Conservation (phyloP, 2,329 filamentous ascomycete species). For the Aspergillus unguis region DNA sequence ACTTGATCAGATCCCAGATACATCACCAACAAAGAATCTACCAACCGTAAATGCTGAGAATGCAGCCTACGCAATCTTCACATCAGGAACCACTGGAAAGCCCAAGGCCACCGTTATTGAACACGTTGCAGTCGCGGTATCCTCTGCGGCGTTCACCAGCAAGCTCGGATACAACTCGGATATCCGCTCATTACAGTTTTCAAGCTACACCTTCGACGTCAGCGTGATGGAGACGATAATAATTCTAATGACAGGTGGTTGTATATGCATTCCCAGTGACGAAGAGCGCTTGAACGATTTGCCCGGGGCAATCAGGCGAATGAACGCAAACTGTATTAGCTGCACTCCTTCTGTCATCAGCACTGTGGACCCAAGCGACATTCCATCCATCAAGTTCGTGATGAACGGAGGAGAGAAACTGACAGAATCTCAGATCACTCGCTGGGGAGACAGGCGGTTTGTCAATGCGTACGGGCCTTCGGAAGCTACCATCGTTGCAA, state of each 20-base stretch:
- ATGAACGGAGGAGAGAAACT: constrained; percentile 47
- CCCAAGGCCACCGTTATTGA: constrained; percentile 62
- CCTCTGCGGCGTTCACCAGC: constrained; percentile 51
- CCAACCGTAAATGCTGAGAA: constrained; percentile 23
- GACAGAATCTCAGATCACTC: constrained; percentile 40
- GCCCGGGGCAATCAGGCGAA: constrained; percentile 48
- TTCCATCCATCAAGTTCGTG: constrained; percentile 46
- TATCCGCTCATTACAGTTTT: constrained; percentile 60
- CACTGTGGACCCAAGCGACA: constrained; percentile 42
- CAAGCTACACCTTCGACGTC: constrained; percentile 56
- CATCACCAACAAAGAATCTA: constrained; percentile 16
- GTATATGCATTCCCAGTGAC: constrained; percentile 56
- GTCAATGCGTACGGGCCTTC: constrained; percentile 46
- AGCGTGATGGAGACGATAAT: constrained; percentile 55
- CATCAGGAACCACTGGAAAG: constrained; percentile 55
- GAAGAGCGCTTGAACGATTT: constrained; percentile 52
- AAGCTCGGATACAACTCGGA: constrained; percentile 49
- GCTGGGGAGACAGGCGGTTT: constrained; percentile 44
- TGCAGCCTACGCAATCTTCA: constrained; percentile 60
- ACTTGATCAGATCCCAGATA: constrained; percentile 26
- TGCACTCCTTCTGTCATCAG: constrained; percentile 60
- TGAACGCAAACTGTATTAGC: constrained; percentile 53
- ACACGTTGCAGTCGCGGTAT: constrained; percentile 57
- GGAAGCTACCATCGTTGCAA: constrained; percentile 39
- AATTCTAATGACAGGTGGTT: constrained; percentile 56